Base-by-base conservation (phyloP, 2,329 filamentous ascomycete genomes). In the Trichophyton benhamiae region DNA sequence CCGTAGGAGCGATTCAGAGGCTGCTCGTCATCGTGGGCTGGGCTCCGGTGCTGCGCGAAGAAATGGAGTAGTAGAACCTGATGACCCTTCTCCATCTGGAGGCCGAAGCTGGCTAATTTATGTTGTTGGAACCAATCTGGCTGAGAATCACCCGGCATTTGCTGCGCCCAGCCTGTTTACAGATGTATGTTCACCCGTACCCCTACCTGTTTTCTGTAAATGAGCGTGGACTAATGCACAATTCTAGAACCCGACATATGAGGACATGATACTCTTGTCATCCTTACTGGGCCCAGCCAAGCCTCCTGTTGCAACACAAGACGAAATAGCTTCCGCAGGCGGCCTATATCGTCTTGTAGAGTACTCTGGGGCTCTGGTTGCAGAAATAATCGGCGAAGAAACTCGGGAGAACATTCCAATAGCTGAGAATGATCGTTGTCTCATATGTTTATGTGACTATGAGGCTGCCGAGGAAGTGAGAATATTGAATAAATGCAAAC, bases 71-170 rank as follows among this genome's bases (percentile, higher is more conserved):
- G 84, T 87, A 63, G 81, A 83, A 63, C 82, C 83, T 22, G 79
- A 83, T 61, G 77, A 78, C 53, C 70, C 76, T 60, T 69, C 74
- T 8, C 72, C 75, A 48, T 74, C 76, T 62, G 78, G 77, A 60
- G 83, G 82, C 60, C 76, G 85, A 65, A 87, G 84, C 71, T 88
- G 85, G 85, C 80, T 88, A 67, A 87, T 88, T 60, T 88, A 88
- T 68, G 84, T 88, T 7, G 80, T 88, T 59, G 85, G 85, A 52
- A 85, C 85, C 48, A 87, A 85, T 65, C 82, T 87, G 60, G 84
- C 85, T 1, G 84, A 87, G 66, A 86, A 87, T 65, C 85, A 87
- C 69, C 85, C 85, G 22, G 85, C 86, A 22, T 80, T 87, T 64
- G 85, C 84, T 6, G 86, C 85, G 20, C 85, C 85, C 11, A 87